phyloP scores from a whole-genome alignment of 2,329 filamentous ascomycete genomes.

The Arthrocladium fulminans region DNA sequence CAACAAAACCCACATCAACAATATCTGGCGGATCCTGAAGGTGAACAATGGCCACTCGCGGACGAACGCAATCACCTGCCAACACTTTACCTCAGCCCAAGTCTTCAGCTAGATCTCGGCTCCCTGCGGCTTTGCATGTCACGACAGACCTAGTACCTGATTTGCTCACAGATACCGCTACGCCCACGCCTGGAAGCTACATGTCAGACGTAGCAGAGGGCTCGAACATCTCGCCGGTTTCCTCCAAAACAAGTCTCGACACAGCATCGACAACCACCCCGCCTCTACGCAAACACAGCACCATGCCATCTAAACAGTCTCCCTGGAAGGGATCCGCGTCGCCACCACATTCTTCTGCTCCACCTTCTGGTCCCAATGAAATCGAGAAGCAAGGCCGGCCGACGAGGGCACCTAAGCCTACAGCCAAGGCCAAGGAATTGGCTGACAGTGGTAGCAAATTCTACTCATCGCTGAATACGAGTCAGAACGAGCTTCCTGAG shows the following conservation, averaged over 20 bases:
- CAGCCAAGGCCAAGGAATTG: not conserved
- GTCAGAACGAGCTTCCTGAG: not conserved
- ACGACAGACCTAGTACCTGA: not conserved
- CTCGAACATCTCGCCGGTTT: not conserved
- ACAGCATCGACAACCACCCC: not conserved
- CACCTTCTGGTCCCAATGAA: not conserved
- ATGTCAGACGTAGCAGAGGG: not conserved
- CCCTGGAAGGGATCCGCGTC: too few species aligned
- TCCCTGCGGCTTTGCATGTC: not conserved
- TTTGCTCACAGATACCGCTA: not conserved
- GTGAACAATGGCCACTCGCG: not conserved
- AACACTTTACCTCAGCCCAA: not conserved
- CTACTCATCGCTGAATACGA: slow-evolving; percentile 1
- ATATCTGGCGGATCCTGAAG: not conserved
- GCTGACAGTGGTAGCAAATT: slow-evolving; percentile 1
- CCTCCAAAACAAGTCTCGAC: not conserved
- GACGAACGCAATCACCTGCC: not conserved
- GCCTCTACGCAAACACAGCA: not conserved
- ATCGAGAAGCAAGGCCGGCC: not conserved
- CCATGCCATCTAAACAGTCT: not conserved
- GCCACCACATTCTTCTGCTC: not conserved
- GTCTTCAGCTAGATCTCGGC: not conserved
- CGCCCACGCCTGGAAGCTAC: not conserved
- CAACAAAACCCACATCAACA: not conserved
- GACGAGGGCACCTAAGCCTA: slow-evolving; percentile 1